These are phyloP conservation scores for Blastobotrys raffinosifermentans DNA, from an alignment of 1,139 yeast genomes.

Conservation along the genomic window DNA sequence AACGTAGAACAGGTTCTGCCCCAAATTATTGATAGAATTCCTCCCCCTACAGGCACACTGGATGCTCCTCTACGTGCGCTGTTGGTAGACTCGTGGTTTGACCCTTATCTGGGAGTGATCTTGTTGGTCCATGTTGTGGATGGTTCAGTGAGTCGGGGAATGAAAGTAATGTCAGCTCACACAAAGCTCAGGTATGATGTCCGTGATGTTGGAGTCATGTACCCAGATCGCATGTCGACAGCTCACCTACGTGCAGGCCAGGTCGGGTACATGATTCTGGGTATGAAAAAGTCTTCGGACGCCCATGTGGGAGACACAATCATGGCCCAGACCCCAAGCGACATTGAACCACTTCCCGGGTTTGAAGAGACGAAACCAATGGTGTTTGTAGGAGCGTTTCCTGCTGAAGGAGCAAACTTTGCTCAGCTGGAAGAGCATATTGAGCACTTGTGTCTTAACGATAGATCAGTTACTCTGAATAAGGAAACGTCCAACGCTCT, in stretches of 20 bases:
- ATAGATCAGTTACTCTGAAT: constrained; percentile 82
- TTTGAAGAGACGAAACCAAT: constrained; percentile 96
- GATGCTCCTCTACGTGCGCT: constrained; percentile 63
- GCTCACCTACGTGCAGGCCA: constrained; percentile 75
- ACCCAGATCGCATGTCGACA: constrained; percentile 69
- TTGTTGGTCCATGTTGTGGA: constrained; percentile 79
- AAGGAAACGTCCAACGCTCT: constrained; percentile 90
- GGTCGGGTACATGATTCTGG: constrained; percentile 89
- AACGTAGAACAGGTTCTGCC: constrained; percentile 76
- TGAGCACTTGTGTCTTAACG: constrained; percentile 81
- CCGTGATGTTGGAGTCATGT: constrained; percentile 92
- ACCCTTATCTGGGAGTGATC: constrained; percentile 88
- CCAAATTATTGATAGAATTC: constrained; percentile 68
- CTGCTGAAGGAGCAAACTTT: constrained; percentile 91
- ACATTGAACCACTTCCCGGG: constrained; percentile 74
- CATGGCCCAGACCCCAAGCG: constrained; percentile 58
- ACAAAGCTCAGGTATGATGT: constrained; percentile 74
- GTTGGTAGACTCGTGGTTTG: constrained; percentile 96
- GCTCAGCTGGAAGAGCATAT: constrained; percentile 85
- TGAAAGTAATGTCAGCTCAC: constrained; percentile 70
- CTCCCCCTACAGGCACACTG: constrained; percentile 57
- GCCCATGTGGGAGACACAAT: constrained; percentile 92
- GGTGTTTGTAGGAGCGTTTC: constrained; percentile 98
- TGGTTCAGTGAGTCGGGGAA: constrained; percentile 70
- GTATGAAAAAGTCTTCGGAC: constrained; percentile 82